These are phyloP conservation scores for Botrytis fabae DNA, from an alignment of 2,329 filamentous ascomycete species.

Conservation along the genomic window DNA sequence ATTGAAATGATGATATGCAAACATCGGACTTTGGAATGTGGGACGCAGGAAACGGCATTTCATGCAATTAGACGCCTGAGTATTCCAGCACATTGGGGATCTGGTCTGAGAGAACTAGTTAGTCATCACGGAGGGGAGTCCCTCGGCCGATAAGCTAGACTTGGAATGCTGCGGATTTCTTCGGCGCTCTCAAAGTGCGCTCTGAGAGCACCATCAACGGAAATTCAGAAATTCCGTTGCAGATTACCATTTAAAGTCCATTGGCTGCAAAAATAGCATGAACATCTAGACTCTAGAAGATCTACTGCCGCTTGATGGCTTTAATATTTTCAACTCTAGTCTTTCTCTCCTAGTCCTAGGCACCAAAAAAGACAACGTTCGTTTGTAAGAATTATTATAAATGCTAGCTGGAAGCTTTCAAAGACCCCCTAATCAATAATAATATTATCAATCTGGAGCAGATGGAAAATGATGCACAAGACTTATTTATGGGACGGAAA, in stretches of 20 bases:
- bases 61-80: not conserved
- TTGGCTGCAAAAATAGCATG: not conserved
- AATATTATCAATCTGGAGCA: not conserved
- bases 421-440: not conserved
- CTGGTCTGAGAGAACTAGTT: not conserved
- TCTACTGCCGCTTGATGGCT: not conserved
- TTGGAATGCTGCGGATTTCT: not conserved
- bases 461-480: not conserved
- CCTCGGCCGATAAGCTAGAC: not conserved
- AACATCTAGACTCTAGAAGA: not conserved
- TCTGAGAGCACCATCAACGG: not conserved
- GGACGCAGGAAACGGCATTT: not conserved
- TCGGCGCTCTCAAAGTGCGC: not conserved
- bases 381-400: not conserved
- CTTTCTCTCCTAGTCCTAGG: not conserved
- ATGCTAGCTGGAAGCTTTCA: fast-evolving
- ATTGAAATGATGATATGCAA: not conserved
- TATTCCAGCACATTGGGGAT: not conserved
- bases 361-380: no score
- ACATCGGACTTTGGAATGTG: not conserved
- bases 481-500: not conserved
- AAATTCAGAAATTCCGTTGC: not conserved
- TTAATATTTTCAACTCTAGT: not conserved
- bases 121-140: not conserved
- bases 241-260: not conserved